Conservation (phyloP, 257 asterid genomes). For the Fraxinus anomala region DNA sequence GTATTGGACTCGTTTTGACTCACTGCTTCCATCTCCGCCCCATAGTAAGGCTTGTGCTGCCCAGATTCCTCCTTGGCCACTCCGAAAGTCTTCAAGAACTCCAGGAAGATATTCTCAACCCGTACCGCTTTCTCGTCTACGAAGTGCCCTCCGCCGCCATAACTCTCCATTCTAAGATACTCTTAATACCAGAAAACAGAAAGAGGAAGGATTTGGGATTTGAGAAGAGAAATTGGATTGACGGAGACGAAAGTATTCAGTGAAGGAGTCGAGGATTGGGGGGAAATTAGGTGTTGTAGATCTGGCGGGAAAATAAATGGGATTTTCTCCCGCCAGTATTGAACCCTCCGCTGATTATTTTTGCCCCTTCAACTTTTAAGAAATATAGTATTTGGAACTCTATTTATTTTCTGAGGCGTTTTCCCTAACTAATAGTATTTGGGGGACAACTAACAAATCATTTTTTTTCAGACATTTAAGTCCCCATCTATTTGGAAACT, state of each 20-base stretch:
- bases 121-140: slow-evolving; percentile 84
- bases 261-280: not conserved
- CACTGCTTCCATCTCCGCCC: slow-evolving; percentile 83
- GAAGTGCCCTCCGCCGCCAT: slow-evolving; percentile 59
- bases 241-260: not conserved
- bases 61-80: slow-evolving; percentile 48
- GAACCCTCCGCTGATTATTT: not conserved
- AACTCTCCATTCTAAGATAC: slow-evolving; percentile 49
- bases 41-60: slow-evolving; percentile 63
- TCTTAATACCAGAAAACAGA: not conserved
- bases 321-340: not conserved
- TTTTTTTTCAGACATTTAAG: too few relatives aligned
- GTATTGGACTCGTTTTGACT: slow-evolving; percentile 78
- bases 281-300: not conserved
- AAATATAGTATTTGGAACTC: not conserved
- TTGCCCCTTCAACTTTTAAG: not conserved
- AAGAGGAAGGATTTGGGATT: not conserved
- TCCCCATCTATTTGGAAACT: not conserved
- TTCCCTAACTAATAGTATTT: not conserved
- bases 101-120: slow-evolving; percentile 78
- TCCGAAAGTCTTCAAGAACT: slow-evolving; percentile 75
- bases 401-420: not conserved
- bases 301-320: not conserved
- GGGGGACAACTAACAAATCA: too few relatives aligned
- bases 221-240: not conserved